These are phyloP conservation scores for Cyberlindnera lachancei DNA, from an alignment of 805 yeast species.

Conservation along the genomic window DNA sequence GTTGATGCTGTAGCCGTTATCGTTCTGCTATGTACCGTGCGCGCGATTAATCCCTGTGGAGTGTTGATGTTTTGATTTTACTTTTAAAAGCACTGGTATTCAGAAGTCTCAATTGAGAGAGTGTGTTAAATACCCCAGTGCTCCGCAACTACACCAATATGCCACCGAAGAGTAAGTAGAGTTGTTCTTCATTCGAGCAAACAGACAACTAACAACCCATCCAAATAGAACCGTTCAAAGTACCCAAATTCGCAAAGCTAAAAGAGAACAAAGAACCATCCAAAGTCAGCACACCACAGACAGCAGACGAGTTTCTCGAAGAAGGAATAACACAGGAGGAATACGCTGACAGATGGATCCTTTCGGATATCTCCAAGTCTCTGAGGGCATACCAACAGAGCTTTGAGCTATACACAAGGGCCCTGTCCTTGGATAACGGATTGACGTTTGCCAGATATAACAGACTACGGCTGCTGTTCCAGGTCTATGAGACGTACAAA, in stretches of 20 bases:
- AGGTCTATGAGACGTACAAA: conserved; percentile 46
- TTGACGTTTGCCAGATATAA: conserved; percentile 49
- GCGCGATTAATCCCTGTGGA: too few species aligned
- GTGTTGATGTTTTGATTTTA: too few species aligned
- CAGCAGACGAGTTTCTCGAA: conserved; percentile 47
- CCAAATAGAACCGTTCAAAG: conserved; percentile 12
- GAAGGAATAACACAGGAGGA: conserved; percentile 58
- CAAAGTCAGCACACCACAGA: too few species aligned
- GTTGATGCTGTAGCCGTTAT: too few species aligned
- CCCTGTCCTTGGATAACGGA: conserved; percentile 16
- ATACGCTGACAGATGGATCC: conserved; percentile 68
- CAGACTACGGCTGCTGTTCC: conserved; percentile 48
- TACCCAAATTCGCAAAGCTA: conserved; percentile 14
- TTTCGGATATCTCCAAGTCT: conserved; percentile 58
- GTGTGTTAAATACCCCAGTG: too few species aligned
- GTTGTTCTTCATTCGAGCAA: too few species aligned
- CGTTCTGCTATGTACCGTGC: too few species aligned
- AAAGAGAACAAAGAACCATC: too few species aligned
- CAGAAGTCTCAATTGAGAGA: too few species aligned
- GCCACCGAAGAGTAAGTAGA: conserved; percentile 17
- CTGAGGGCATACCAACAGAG: conserved; percentile 60
- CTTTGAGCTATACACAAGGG: conserved; percentile 32
- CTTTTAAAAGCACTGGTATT: too few species aligned
- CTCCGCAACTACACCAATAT: conserved; percentile 3
- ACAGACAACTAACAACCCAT: conserved; percentile 1